Evolutionary conservation across 306 rosid species (phyloP).

Genomic region (Aeschynomene evenia): DNA sequence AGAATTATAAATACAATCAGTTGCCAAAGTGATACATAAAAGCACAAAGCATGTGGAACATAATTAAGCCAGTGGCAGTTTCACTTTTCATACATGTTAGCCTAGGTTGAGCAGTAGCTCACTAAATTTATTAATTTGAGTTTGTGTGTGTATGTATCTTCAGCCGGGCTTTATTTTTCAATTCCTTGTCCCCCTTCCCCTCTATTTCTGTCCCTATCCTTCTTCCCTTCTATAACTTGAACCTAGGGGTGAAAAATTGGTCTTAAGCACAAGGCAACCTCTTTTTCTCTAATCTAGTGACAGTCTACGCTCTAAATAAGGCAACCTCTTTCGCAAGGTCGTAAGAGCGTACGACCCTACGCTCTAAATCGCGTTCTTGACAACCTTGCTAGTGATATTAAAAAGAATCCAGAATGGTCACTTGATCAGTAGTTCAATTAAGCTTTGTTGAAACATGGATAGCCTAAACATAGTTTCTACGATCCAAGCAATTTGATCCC

Average conservation of each 20-base stretch:
- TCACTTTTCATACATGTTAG: neutral
- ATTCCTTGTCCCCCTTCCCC: neutral
- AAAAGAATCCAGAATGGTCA: constrained; percentile 8
- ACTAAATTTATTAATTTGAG: neutral
- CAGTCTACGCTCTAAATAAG: too few relatives aligned
- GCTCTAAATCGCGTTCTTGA: too few relatives aligned
- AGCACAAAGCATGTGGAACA: constrained; percentile 12
- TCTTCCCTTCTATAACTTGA: constrained; percentile 1
- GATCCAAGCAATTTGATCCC: constrained; percentile 10
- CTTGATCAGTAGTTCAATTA: constrained; percentile 15
- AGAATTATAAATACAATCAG: constrained; percentile 29
- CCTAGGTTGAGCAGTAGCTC: neutral
- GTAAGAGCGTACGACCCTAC: too few relatives aligned
- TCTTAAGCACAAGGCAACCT: constrained; percentile 1
- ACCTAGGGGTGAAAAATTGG: neutral
- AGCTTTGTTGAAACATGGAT: constrained; percentile 22
- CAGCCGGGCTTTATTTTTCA: neutral
- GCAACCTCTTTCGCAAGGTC: too few relatives aligned
- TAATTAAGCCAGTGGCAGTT: neutral
- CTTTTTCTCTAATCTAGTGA: constrained; percentile 17
- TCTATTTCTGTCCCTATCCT: neutral
- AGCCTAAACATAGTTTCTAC: neutral
- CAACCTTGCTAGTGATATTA: constrained; percentile 2
- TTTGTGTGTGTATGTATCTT: neutral
- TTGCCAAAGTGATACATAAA: constrained; percentile 21